Evolutionary conservation across 2,329 filamentous ascomycete species (phyloP), one percentile per base, ranked within the genome.

Genomic region (Calonectria pteridis): DNA sequence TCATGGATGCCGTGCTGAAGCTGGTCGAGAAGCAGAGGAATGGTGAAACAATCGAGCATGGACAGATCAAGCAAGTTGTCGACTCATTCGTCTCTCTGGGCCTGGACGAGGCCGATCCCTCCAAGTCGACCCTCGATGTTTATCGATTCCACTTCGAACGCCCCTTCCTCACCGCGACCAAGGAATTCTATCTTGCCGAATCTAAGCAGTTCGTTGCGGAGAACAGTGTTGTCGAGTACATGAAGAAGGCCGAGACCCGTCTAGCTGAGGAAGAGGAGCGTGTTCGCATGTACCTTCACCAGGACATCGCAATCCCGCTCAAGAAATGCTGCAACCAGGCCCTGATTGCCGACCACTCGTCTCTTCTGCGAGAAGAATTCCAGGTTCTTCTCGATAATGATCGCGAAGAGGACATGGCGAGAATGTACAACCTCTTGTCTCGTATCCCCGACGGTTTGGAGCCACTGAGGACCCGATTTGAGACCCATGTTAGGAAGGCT

Each of bases 161-260:
- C 80, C 97, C 97, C 0, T 99, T 98, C 89, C 90, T 99, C 67
- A 89, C 90, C 7, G 95, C 95, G 4, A 99, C 97, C 13, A 92
- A 91, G 79, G 87, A 89, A 35, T 99, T 98, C 86, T 99, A 99
- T 84, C 90, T 95, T 79, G 93, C 94, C 58, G 97, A 99, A 84
- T 98, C 97, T 26, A 95, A 95, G 80, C 94, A 95, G 76, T 99
- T 99, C 82, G 92, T 99, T 40, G 94, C 95, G 14, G 96, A 98
- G 84, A 99, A 99, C 84, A 98, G 94, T 76, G 95, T 99, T 5
- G 96, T 99, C 40, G 97, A 99, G 83, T 99, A 98, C 86, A 98
- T 99, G 97, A 98, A 98, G 89, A 99, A 99, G 90, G 97, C 97
- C 0, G 96, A 98, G 86, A 86, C 92, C 51, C 93, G 97, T 37